Evolutionary conservation across 495 filamentous ascomycete genomes (phyloP).

Genomic region (Lophiostoma macrostomum): DNA sequence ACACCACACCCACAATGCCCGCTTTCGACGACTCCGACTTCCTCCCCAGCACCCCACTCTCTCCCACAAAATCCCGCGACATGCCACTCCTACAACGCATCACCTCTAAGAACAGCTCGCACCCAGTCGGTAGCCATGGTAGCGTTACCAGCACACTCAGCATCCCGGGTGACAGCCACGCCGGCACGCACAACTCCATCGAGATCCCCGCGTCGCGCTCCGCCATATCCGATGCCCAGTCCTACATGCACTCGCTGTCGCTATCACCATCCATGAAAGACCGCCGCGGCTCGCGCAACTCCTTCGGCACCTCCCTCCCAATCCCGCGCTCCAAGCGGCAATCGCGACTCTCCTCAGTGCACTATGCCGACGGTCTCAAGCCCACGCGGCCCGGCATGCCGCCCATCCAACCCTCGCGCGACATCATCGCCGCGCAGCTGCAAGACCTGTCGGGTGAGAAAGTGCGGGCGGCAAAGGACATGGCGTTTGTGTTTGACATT

Average conservation of each 20-base stretch:
- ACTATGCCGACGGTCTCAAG: conserved; percentile 43
- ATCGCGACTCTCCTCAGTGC: conserved; percentile 60
- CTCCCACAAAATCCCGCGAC: conserved; percentile 41
- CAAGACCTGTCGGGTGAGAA: conserved; percentile 70
- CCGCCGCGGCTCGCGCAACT: conserved; percentile 70
- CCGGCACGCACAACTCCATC: conserved; percentile 54
- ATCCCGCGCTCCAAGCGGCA: conserved; percentile 70
- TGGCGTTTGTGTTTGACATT: conserved; percentile 67
- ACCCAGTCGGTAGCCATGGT: conserved; percentile 28
- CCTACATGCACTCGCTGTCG: conserved; percentile 73
- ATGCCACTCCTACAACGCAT: conserved; percentile 31
- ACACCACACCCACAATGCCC: conserved; percentile 54
- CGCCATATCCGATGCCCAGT: conserved; percentile 63
- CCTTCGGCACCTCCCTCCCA: conserved; percentile 72
- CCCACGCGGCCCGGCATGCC: conserved; percentile 47
- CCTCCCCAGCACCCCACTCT: conserved; percentile 40
- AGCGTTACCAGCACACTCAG: conserved; percentile 40
- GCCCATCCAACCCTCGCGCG: conserved; percentile 55
- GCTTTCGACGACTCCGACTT: conserved; percentile 60
- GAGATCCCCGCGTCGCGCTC: conserved; percentile 71
- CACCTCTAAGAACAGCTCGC: conserved; percentile 19
- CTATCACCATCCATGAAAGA: conserved; percentile 63
- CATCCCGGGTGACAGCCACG: conserved; percentile 49
- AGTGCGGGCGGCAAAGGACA: conserved; percentile 61
- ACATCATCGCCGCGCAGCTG: conserved; percentile 68